Evolutionary conservation across 768 basidiomycete genomes (phyloP).

Genomic region (Phylloporus sp.): DNA sequence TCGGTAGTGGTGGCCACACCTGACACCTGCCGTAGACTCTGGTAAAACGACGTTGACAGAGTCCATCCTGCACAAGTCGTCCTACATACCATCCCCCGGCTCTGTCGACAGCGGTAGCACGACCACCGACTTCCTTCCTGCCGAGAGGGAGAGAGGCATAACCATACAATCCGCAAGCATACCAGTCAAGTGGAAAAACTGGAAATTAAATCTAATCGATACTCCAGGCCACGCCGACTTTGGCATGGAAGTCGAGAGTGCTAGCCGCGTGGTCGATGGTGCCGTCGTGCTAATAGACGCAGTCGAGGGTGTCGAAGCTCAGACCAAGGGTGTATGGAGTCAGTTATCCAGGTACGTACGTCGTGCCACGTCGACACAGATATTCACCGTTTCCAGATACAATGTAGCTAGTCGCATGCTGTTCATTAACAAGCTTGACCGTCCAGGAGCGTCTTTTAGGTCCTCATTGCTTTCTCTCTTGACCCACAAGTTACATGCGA

Average conservation of each 20-base stretch:
- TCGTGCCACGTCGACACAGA: conserved; percentile 8
- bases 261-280: conserved; percentile 85
- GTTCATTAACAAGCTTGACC: conserved; percentile 85
- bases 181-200: conserved; percentile 78
- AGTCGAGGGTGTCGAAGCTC: conserved; percentile 87
- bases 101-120: conserved; percentile 89
- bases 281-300: conserved; percentile 86
- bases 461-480: conserved; percentile 69
- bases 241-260: conserved; percentile 95
- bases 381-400: conserved; percentile 46
- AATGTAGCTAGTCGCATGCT: conserved; percentile 72
- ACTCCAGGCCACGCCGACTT: conserved; percentile 93
- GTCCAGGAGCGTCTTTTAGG: conserved; percentile 76
- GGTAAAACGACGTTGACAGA: conserved; percentile 89
- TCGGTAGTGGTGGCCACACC: not conserved
- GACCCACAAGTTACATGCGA: conserved; percentile 68
- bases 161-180: conserved; percentile 92
- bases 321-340: conserved; percentile 85
- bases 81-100: conserved; percentile 67
- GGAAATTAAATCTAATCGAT: conserved; percentile 84
- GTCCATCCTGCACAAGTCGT: conserved; percentile 73
- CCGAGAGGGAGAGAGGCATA: conserved; percentile 85
- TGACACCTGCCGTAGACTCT: conserved; percentile 51
- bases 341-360: conserved; percentile 74
- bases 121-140: conserved; percentile 84